phyloP scores from a whole-genome alignment of 345 rosid species.

The Geranium brycei region DNA sequence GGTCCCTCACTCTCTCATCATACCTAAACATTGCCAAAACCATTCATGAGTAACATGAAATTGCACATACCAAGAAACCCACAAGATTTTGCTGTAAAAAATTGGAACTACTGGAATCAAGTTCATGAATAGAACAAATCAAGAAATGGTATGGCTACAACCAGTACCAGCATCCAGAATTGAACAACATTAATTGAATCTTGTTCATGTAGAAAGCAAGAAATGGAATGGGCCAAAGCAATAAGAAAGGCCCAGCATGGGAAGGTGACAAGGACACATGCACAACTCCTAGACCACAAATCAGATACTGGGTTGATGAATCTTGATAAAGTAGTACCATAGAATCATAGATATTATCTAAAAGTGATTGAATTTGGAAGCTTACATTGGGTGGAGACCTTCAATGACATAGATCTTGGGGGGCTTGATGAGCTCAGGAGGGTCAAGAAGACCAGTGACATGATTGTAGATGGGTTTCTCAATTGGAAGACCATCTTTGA shows the following conservation, averaged over 20 bases:
- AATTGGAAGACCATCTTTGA: conserved; percentile 65
- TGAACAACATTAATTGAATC: background rate
- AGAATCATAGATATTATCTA: background rate
- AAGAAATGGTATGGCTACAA: too few relatives aligned
- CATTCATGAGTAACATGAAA: background rate
- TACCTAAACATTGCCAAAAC: conserved; percentile 29
- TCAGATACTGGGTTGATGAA: too few relatives aligned
- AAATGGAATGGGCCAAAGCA: background rate
- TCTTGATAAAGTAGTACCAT: too few relatives aligned
- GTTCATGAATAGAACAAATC: too few relatives aligned
- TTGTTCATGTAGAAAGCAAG: background rate
- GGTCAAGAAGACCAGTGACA: conserved; percentile 77
- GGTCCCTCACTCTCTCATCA: conserved; percentile 76
- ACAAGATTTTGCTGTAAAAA: too few relatives aligned
- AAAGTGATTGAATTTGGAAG: background rate
- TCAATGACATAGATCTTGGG: conserved; percentile 97
- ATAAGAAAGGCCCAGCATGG: background rate
- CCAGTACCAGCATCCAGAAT: too few relatives aligned
- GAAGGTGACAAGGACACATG: background rate
- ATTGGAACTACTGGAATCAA: too few relatives aligned
- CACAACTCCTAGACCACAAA: conserved; percentile 2
- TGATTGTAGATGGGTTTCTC: conserved; percentile 91
- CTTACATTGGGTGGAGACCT: conserved; percentile 98
- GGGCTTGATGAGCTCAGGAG: conserved; percentile 84
- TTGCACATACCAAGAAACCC: too few relatives aligned